A percentile compares a stretch with the other conserved stretches of the same genome.
These are phyloP conservation scores for Pisolithus thermaeus DNA, from an alignment of 1,284 basidiomycete species.

Conservation along the genomic window DNA sequence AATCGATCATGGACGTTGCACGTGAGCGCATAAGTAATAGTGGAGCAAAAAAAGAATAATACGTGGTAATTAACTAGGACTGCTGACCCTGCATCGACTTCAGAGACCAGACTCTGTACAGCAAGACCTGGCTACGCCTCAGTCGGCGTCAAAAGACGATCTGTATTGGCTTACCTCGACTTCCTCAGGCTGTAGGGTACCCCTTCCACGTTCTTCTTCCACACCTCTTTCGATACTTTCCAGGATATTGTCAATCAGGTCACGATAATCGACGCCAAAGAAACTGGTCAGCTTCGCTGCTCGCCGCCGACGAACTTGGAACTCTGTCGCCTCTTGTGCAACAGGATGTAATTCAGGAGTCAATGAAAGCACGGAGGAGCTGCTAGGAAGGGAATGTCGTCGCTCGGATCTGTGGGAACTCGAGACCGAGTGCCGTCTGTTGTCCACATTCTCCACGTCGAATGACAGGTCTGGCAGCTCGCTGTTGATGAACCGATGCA, in stretches of 20 bases:
- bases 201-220: conserved; percentile 57
- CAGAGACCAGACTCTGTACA: conserved; percentile 53
- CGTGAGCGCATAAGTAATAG: conserved; percentile 2
- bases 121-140: conserved; percentile 45
- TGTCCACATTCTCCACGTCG: conserved; percentile 20
- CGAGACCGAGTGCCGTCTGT: conserved; percentile 19
- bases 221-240: conserved; percentile 74
- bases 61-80: conserved; percentile 17
- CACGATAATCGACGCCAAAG: conserved; percentile 77
- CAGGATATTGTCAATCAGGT: conserved; percentile 66
- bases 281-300: conserved; percentile 78
- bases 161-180: conserved; percentile 53
- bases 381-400: conserved; percentile 62
- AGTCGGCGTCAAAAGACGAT: conserved; percentile 1
- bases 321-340: conserved; percentile 44
- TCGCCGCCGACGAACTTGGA: conserved; percentile 62
- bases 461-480: conserved; percentile 18
- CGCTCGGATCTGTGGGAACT: conserved; percentile 50
- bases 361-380: conserved; percentile 55
- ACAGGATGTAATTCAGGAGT: conserved; percentile 42
- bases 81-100: conserved; percentile 46
- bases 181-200: conserved; percentile 59
- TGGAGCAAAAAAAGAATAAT: background rate
- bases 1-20: conserved; percentile 2
- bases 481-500: conserved; percentile 61